Percentiles rank a stretch among this genome's conserved stretches.
These are phyloP conservation scores for Pseudogymnoascus sp. DNA, from an alignment of 2,329 filamentous ascomycete genomes.

Conservation along the genomic window DNA sequence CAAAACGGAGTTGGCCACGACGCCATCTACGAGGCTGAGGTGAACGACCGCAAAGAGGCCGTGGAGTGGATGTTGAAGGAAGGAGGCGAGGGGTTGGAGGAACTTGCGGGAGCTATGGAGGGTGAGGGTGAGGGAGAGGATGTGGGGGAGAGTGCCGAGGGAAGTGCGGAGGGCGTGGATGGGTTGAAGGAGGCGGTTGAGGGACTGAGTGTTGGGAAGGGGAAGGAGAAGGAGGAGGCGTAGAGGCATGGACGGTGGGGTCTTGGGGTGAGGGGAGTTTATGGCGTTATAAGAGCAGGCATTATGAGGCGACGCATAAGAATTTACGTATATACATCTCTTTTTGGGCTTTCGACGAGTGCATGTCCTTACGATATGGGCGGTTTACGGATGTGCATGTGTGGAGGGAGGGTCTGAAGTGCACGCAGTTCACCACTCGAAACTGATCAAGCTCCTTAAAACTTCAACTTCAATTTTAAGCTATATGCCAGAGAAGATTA, in stretches of 20 bases:
- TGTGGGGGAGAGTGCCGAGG: constrained; percentile 13
- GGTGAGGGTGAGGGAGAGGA: constrained; percentile 14
- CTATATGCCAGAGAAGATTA: constrained; percentile 8
- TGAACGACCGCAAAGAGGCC: constrained; percentile 58
- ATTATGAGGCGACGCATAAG: neutral
- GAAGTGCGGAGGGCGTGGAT: neutral
- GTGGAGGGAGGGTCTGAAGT: neutral
- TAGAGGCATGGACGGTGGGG: neutral
- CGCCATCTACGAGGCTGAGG: constrained; percentile 64
- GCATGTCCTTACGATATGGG: neutral
- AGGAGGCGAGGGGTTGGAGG: constrained; percentile 31
- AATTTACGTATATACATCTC: constrained; percentile 1
- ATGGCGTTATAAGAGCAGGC: neutral
- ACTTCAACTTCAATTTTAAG: constrained; percentile 3
- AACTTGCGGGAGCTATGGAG: constrained; percentile 21
- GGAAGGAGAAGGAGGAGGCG: neutral
- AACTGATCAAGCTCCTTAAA: neutral
- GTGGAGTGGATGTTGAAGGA: constrained; percentile 43
- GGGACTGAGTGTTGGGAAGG: neutral
- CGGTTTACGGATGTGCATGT: neutral
- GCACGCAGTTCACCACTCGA: neutral
- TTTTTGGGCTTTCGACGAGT: neutral
- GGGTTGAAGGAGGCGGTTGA: neutral
- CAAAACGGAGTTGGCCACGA: constrained; percentile 81
- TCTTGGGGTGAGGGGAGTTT: neutral